Percentiles rank a stretch among this genome's conserved stretches.
Evolutionary conservation across 495 filamentous ascomycete species (phyloP).

Genomic region (Penicillium verhagenii): DNA sequence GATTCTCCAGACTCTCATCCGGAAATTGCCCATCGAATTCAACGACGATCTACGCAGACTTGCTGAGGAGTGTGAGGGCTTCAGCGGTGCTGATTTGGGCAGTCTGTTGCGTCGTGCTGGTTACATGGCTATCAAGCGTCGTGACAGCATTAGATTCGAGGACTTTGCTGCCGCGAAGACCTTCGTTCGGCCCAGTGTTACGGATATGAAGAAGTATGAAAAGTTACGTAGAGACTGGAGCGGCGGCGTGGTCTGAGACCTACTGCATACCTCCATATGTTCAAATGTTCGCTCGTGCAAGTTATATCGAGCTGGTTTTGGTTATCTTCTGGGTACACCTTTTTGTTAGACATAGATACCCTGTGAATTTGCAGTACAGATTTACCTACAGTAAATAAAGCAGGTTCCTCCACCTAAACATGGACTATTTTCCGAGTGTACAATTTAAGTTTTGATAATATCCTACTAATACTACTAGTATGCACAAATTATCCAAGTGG

Average conservation of each 20-base stretch:
- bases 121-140: conserved; percentile 68
- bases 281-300: background rate
- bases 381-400: background rate
- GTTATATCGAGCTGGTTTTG: background rate
- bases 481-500: too few relatives aligned
- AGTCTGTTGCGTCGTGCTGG: conserved; percentile 76
- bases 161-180: conserved; percentile 77
- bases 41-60: conserved; percentile 50
- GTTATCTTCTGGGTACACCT: background rate
- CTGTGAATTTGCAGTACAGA: background rate
- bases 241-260: conserved; percentile 28
- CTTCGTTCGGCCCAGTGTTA: conserved; percentile 79
- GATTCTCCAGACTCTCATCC: conserved; percentile 75
- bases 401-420: background rate
- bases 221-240: conserved; percentile 53
- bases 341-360: background rate
- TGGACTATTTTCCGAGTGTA: background rate
- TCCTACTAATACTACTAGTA: too few relatives aligned
- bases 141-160: conserved; percentile 56
- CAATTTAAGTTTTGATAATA: too few relatives aligned
- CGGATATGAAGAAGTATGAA: conserved; percentile 69
- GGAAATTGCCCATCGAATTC: conserved; percentile 57
- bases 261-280: background rate
- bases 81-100: conserved; percentile 85
- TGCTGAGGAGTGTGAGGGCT: conserved; percentile 76